These are phyloP conservation scores for Xylariaceae sp. DNA, from an alignment of 2,329 filamentous ascomycete genomes.

Conservation along the genomic window DNA sequence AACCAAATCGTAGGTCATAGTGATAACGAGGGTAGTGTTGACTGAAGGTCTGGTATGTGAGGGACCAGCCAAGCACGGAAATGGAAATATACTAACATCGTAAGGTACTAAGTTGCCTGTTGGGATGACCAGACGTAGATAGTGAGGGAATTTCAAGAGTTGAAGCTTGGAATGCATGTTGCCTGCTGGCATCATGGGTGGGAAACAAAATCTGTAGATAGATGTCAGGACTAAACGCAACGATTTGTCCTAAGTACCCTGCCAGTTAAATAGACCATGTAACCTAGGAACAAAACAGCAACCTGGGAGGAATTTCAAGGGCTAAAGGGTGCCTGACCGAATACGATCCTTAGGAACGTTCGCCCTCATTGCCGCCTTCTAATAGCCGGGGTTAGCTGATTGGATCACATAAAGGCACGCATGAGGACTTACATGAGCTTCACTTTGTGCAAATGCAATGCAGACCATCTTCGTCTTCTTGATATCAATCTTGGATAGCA, in stretches of 20 bases:
- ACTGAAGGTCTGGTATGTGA: background rate
- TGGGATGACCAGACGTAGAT: conserved; percentile 77
- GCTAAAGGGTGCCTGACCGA: conserved; percentile 25
- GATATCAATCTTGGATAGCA: conserved; percentile 65
- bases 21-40: background rate
- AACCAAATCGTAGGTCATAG: background rate
- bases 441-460: conserved; percentile 51
- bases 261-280: background rate
- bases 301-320: background rate
- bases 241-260: background rate
- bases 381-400: background rate
- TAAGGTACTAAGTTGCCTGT: conserved; percentile 80
- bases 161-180: conserved; percentile 95
- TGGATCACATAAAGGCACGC: background rate
- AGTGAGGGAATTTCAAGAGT: conserved; percentile 70
- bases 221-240: background rate
- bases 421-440: conserved; percentile 45
- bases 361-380: conserved; percentile 48
- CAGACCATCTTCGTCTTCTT: conserved; percentile 59
- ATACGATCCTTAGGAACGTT: conserved; percentile 52
- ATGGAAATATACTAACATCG: conserved; percentile 44
- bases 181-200: conserved; percentile 67
- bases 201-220: conserved; percentile 63
- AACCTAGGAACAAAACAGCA: background rate
- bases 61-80: background rate